Conservation (phyloP, 345 rosid species). For the Camelina hispida region DNA sequence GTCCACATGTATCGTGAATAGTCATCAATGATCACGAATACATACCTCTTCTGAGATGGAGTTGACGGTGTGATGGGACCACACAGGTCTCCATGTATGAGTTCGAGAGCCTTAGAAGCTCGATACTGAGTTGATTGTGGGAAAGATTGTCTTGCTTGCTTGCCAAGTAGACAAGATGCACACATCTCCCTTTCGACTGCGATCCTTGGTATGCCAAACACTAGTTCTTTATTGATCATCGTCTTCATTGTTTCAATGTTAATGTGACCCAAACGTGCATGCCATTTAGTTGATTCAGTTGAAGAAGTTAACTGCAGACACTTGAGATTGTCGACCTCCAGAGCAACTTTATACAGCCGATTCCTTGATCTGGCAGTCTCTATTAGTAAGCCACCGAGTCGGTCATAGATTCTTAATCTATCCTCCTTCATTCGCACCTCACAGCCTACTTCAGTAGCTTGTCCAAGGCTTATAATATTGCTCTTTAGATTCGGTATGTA, state of each 20-base stretch:
- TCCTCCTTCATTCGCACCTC: not conserved
- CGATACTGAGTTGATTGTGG: not conserved
- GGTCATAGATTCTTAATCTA: rapidly evolving
- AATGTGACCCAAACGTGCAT: not conserved
- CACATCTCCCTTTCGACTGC: not conserved
- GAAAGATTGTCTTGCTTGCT: not conserved
- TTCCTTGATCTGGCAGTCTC: not conserved
- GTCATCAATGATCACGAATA: not conserved
- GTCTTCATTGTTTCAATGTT: not conserved
- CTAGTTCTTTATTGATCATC: not conserved
- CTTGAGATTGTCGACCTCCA: not conserved
- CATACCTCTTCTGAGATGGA: not conserved
- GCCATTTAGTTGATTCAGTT: not conserved
- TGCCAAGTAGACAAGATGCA: not conserved
- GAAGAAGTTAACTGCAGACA: not conserved
- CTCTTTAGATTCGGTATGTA: not conserved
- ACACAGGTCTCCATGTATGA: not conserved
- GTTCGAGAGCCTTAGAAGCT: not conserved
- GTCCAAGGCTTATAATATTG: not conserved
- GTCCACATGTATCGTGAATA: not conserved
- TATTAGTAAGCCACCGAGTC: rapidly evolving
- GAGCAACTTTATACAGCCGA: not conserved
- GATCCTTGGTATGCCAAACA: not conserved
- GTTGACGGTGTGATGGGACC: not conserved
- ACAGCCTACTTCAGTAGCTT: not conserved